phyloP scores from a whole-genome alignment of 805 yeast genomes.

The Lipomyces japonicus region DNA sequence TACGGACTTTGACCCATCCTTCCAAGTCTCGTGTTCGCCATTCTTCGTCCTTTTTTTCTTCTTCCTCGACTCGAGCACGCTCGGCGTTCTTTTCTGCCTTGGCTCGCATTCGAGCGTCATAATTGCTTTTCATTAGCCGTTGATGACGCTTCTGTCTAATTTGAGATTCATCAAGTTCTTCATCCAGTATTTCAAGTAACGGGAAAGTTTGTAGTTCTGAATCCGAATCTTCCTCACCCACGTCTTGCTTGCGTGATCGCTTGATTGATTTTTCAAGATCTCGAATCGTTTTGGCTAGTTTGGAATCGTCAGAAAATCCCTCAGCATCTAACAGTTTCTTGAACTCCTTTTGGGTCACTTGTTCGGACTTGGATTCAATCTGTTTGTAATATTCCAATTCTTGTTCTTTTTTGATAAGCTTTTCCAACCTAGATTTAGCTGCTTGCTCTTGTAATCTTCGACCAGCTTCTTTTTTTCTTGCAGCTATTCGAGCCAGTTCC shows the following conservation, averaged over 20 bases:
- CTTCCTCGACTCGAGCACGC: constrained; percentile 55
- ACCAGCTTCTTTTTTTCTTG: constrained; percentile 79
- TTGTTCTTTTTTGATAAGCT: constrained; percentile 71
- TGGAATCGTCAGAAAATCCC: constrained; percentile 73
- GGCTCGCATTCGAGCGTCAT: constrained; percentile 81
- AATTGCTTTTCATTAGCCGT: constrained; percentile 73
- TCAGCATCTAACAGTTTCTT: constrained; percentile 56
- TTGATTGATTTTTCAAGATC: constrained; percentile 67
- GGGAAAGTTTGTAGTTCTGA: constrained; percentile 60
- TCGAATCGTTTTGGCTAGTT: constrained; percentile 60
- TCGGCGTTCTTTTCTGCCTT: constrained; percentile 73
- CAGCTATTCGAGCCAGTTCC: constrained; percentile 72
- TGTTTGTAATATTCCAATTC: constrained; percentile 70
- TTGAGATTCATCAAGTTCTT: constrained; percentile 71
- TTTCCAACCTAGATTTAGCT: constrained; percentile 74
- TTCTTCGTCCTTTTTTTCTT: constrained; percentile 60
- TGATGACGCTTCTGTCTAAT: constrained; percentile 85
- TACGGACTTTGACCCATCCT: constrained; percentile 75
- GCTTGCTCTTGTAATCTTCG: constrained; percentile 90
- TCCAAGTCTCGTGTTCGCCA: constrained; percentile 73
- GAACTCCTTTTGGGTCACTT: constrained; percentile 51
- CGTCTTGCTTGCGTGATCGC: constrained; percentile 60
- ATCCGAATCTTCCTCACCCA: constrained; percentile 55
- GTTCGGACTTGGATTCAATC: constrained; percentile 38
- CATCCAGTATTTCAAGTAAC: constrained; percentile 78